Evolutionary conservation across 2,329 filamentous ascomycete genomes (phyloP), one percentile per base, ranked within the genome.

Genomic region (Herpotrichia juniperi): DNA sequence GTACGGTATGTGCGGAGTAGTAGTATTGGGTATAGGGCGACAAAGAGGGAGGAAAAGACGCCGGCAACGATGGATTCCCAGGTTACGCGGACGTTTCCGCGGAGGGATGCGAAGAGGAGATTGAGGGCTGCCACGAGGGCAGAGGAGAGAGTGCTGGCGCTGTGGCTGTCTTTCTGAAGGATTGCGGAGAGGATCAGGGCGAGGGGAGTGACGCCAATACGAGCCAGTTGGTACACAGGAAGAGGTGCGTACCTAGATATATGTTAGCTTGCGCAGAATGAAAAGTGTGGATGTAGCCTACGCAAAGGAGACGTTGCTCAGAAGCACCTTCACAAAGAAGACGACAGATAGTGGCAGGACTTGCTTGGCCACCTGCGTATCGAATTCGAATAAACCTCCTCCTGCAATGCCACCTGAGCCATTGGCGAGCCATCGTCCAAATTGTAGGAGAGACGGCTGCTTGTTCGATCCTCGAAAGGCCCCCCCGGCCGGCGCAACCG

Each of bases 231-330:
- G 63, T 83, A 83, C 46, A 81, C 79, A 19, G 79, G 76, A 11
- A 82, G 74, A 45, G 78, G 76, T 12, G 79, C 76, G 54, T 82
- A 83, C 48, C 77, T 80, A 35, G 8, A 16, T n/a, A 16, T 35
- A 11, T 12, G 28, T 39, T 34, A 39, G 34, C 4, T 45, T 48
- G 47, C 17, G 22, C 8, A 44, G 16, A 22, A 16, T 40, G 25
- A 34, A 30, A 37, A 32, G 24, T 14, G 26, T 7, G 21, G 40
- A 12, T 31, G 8, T 48, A 12, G 55, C 76, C 53, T 73, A 79
- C 75, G 80, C 79, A 56, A 81, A 83, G 3, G 80, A 81, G 48
- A 82, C 74, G 64, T 83, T 83, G 58, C 79, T 82, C 16, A 83
- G 72, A 14, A 80, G 68, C 25, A 82, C 73, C 58, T 81, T 82